A percentile compares a stretch with the other conserved stretches of the same genome.
phyloP scores from a whole-genome alignment of 2,329 filamentous ascomycete genomes.

The Colletotrichum lupini region DNA sequence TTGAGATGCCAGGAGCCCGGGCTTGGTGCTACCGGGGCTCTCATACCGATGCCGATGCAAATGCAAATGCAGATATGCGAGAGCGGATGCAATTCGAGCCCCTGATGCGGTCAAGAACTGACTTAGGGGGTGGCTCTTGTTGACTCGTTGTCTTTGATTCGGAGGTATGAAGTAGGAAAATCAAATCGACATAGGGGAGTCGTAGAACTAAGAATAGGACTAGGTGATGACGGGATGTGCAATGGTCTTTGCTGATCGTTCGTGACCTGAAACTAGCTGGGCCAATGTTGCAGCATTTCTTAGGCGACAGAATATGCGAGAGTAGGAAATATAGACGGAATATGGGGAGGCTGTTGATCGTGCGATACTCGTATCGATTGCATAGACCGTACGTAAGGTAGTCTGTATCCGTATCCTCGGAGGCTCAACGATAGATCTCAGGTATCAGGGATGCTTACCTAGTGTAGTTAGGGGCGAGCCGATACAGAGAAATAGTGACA shows the following conservation, averaged over 20 bases:
- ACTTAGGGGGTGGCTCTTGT: not conserved
- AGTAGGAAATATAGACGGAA: not conserved
- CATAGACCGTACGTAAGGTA: not conserved
- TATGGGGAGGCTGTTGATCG: not conserved
- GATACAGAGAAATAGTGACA: not conserved
- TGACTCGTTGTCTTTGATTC: not conserved
- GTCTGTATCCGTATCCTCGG: not conserved
- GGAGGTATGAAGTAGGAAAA: not conserved
- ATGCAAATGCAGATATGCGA: not conserved
- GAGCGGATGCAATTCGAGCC: not conserved
- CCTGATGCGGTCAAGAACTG: not conserved
- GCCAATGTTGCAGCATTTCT: conserved; percentile 10
- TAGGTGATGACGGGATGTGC: not conserved
- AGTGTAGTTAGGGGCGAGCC: not conserved
- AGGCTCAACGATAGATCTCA: not conserved
- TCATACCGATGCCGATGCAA: not conserved
- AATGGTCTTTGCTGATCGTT: conserved; percentile 2
- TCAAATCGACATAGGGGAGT: not conserved
- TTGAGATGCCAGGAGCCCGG: not conserved
- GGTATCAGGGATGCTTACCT: not conserved
- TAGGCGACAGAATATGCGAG: not conserved
- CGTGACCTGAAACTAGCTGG: conserved; percentile 24
- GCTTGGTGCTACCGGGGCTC: not conserved
- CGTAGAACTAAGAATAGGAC: conserved; percentile 10
- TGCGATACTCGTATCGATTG: conserved; percentile 13